These are phyloP conservation scores for Sphaerulina populicola DNA, from an alignment of 2,329 filamentous ascomycete genomes.

Conservation along the genomic window DNA sequence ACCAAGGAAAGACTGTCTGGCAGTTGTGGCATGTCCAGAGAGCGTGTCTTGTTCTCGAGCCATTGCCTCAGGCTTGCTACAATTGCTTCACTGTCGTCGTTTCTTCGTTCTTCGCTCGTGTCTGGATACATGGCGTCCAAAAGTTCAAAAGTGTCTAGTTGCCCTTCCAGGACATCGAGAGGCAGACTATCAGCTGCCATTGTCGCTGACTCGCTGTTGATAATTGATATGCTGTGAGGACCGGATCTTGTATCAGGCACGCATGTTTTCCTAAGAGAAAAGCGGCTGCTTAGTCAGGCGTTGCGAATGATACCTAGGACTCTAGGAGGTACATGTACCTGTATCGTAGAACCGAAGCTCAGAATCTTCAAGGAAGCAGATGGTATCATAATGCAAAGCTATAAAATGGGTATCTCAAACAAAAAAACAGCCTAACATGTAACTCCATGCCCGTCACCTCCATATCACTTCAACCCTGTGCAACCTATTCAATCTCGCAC, in stretches of 20 bases:
- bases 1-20: slow-evolving; percentile 3
- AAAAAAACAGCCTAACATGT: background rate
- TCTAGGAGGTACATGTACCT: too few species aligned
- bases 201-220: too few species aligned
- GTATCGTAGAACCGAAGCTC: too few species aligned
- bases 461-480: background rate
- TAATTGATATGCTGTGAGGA: too few species aligned
- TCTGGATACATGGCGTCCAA: slow-evolving; percentile 46
- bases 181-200: slow-evolving; percentile 5
- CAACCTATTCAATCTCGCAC: background rate
- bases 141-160: slow-evolving; percentile 39
- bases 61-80: slow-evolving; percentile 10
- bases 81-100: slow-evolving; percentile 14
- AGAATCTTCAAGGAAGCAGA: background rate
- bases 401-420: slow-evolving; percentile 6
- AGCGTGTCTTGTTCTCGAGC: slow-evolving; percentile 12
- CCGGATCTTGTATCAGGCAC: too few species aligned
- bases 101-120: slow-evolving; percentile 23
- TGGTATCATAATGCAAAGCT: background rate
- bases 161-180: slow-evolving; percentile 9
- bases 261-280: too few species aligned
- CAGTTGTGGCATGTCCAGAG: background rate
- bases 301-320: too few species aligned
- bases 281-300: too few species aligned
- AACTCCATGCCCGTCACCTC: background rate